Evolutionary conservation across 768 basidiomycete genomes (phyloP).

Genomic region (Hygrocybe punicea): DNA sequence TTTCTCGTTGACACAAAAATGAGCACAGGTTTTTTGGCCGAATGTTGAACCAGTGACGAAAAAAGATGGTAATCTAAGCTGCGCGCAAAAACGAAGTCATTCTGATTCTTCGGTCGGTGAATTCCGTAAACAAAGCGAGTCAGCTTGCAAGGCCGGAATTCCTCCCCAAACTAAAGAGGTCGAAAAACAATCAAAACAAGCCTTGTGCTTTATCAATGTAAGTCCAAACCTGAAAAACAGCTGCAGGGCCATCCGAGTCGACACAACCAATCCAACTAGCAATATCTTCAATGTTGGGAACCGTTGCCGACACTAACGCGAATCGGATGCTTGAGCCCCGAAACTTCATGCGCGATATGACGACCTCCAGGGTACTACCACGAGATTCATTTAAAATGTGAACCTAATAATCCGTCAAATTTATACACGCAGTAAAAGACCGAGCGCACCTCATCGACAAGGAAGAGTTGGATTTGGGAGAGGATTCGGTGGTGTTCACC

Average conservation of each 20-base stretch:
- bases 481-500: constrained; percentile 62
- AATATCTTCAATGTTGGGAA: constrained; percentile 89
- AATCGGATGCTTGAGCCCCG: constrained; percentile 72
- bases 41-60: constrained; percentile 65
- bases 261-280: constrained; percentile 77
- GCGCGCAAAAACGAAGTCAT: constrained; percentile 75
- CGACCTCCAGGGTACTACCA: constrained; percentile 90
- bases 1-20: constrained; percentile 89
- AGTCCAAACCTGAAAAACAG: constrained; percentile 64
- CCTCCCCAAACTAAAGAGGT: constrained; percentile 76
- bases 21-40: constrained; percentile 77
- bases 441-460: constrained; percentile 79
- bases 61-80: constrained; percentile 73
- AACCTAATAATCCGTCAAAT: constrained; percentile 48
- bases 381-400: constrained; percentile 89
- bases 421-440: background rate
- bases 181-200: background rate
- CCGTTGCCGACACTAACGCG: constrained; percentile 87
- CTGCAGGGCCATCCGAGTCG: constrained; percentile 44
- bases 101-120: constrained; percentile 55
- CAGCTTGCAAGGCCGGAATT: constrained; percentile 83
- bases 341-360: constrained; percentile 89
- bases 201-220: background rate
- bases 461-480: constrained; percentile 70
- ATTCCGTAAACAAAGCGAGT: constrained; percentile 71